Percentiles rank a stretch among this genome's conserved stretches.
phyloP scores from a whole-genome alignment of 1,139 yeast species.

The Saccharomyces hybrid region DNA sequence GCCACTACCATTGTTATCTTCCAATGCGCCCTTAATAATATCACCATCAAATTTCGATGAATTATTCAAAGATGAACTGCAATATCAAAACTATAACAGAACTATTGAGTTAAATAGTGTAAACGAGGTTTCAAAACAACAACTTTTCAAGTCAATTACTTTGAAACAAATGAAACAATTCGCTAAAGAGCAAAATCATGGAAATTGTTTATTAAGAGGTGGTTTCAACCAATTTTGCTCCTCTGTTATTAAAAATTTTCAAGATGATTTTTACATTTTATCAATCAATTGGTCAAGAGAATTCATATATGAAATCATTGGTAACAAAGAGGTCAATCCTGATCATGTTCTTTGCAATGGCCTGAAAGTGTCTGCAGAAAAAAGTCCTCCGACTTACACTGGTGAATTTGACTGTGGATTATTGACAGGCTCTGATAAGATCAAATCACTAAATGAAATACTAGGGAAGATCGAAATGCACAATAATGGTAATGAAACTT shows the following conservation, averaged over 20 bases:
- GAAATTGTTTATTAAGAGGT: slow-evolving; percentile 7
- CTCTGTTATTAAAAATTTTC: not conserved
- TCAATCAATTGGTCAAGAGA: slow-evolving; percentile 31
- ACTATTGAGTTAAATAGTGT: slow-evolving; percentile 23
- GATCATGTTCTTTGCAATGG: slow-evolving; percentile 22
- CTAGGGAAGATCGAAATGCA: not conserved
- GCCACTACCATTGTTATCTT: not conserved
- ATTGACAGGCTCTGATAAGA: slow-evolving; percentile 28
- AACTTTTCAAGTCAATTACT: slow-evolving; percentile 18
- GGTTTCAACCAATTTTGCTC: slow-evolving; percentile 13
- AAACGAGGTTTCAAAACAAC: slow-evolving; percentile 15
- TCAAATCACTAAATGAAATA: slow-evolving; percentile 10
- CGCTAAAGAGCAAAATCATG: slow-evolving; percentile 4
- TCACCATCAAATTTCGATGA: slow-evolving; percentile 4
- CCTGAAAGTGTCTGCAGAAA: slow-evolving; percentile 9
- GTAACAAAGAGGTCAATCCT: slow-evolving; percentile 3
- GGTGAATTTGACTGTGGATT: slow-evolving; percentile 24
- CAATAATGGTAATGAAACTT: not conserved
- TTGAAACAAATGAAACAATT: slow-evolving; percentile 12
- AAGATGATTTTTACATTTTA: slow-evolving; percentile 16
- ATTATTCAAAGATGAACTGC: slow-evolving; percentile 12
- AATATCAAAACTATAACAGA: slow-evolving; percentile 15
- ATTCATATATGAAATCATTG: slow-evolving; percentile 18
- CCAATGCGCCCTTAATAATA: not conserved
- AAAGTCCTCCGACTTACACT: slow-evolving; percentile 10